Base-by-base conservation (phyloP, 192 early-diverging fungal genomes). In the Lunasporangiospora selenospora region DNA sequence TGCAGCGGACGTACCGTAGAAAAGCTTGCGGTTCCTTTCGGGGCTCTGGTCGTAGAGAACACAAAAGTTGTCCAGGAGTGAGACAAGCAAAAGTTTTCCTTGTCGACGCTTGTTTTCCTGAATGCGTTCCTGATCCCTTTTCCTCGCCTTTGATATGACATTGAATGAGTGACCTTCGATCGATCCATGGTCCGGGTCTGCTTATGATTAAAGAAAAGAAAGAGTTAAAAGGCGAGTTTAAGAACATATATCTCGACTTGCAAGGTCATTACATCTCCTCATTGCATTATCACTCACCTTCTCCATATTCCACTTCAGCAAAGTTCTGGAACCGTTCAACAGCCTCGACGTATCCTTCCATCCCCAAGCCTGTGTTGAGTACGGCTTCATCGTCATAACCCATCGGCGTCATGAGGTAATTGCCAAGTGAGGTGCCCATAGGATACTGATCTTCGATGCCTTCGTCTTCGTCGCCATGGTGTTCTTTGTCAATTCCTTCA, bases 41-140 rank as follows among this genome's bases (percentile, higher is more conserved):
- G 92, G 92, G 36, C 86, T 85, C 45, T 94, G 87, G 69, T 93
- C 94, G 76, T 97, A 96, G 19, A 94, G 75, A 31, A 84, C 75
- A 64, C 93, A 95, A 80, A 95, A 98, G 65, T 92, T 92, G 54
- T 98, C 96, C 2, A 98, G 80, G 19, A 98, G 75, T 19, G 93
- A 89, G 0, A 96, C 95, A 15, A 98, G 81, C 0, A 98, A 75
- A 31, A 98, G 77, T 27, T 90, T 84, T 23, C 90, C 90, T 66
- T 80, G 77, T 29, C 77, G 50, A 21, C 77, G 57, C 31, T 78
- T 78, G 40, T 60, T 75, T 13, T 78, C 77, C 34, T 59, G 6
- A 16, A 67, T 54, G 24, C 64, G 56, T 30, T 78, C 67, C 8
- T 73, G 65, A 23, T 73, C 59, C 10, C 49, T 45, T 36, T 46